Evolutionary conservation across 1,284 basidiomycete species (phyloP).

Genomic region (Vanrija humicola): DNA sequence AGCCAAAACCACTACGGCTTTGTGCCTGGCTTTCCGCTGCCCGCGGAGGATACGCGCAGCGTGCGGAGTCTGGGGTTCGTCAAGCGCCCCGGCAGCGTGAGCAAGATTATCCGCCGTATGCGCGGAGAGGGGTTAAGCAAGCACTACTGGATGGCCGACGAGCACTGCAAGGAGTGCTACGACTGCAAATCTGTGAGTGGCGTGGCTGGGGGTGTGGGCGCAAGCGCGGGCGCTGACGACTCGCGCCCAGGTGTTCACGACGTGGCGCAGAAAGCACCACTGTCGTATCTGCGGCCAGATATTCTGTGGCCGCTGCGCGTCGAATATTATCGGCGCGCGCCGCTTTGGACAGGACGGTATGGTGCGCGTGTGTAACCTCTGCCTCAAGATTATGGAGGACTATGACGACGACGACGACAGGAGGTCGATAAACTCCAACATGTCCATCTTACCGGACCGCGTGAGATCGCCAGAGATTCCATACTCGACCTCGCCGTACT

Average conservation of each 20-base stretch:
- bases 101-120: conserved; percentile 80
- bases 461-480: conserved; percentile 43
- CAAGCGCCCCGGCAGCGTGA: conserved; percentile 72
- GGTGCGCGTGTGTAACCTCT: conserved; percentile 90
- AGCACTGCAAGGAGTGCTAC: conserved; percentile 90
- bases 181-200: conserved; percentile 62
- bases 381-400: conserved; percentile 82
- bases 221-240: not conserved
- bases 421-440: conserved; percentile 42
- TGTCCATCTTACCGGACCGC: conserved; percentile 32
- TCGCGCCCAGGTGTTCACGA: conserved; percentile 84
- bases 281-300: conserved; percentile 88
- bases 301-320: conserved; percentile 90
- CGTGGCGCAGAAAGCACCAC: conserved; percentile 91
- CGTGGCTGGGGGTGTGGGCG: not conserved
- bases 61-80: conserved; percentile 47
- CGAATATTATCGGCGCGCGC: conserved; percentile 94
- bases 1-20: conserved; percentile 36
- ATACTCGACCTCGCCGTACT: conserved; percentile 72
- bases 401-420: conserved; percentile 60
- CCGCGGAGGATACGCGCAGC: conserved; percentile 44
- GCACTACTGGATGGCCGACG: conserved; percentile 98
- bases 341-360: conserved; percentile 89
- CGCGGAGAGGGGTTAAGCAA: conserved; percentile 63
- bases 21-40: conserved; percentile 46